Conservation (phyloP, 805 yeast species). For the Pichia scutulata region DNA sequence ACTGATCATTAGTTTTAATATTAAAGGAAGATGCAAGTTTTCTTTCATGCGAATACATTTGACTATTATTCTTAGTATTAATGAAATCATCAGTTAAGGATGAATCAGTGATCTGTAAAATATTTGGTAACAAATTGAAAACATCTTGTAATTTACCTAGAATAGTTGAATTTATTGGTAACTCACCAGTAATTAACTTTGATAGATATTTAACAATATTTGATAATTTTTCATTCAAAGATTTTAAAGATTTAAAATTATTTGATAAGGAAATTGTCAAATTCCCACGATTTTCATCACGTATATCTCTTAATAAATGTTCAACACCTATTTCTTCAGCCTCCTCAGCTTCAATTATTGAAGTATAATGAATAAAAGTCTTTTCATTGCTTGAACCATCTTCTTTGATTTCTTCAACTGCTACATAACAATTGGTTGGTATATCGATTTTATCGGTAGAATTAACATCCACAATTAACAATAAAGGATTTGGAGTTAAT, state of each 20-base stretch:
- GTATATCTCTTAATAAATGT: constrained; percentile 84
- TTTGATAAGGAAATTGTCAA: constrained; percentile 80
- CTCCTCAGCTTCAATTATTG: constrained; percentile 92
- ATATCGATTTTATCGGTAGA: constrained; percentile 73
- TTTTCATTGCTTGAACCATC: constrained; percentile 91
- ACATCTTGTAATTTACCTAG: constrained; percentile 91
- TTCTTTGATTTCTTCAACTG: constrained; percentile 91
- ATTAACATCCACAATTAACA: constrained; percentile 86
- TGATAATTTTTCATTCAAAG: constrained; percentile 68
- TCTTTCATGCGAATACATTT: constrained; percentile 13
- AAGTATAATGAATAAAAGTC: constrained; percentile 90
- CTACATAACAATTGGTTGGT: constrained; percentile 92
- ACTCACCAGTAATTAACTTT: constrained; percentile 57
- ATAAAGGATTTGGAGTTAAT: constrained; percentile 72
- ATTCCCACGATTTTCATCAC: constrained; percentile 95
- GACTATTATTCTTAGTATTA: constrained; percentile 7
- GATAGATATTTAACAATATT: constrained; percentile 74
- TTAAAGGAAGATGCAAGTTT: constrained; percentile 70
- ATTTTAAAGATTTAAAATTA: constrained; percentile 81
- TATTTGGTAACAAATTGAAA: constrained; percentile 84
- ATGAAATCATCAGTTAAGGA: neutral
- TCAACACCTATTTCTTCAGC: constrained; percentile 99
- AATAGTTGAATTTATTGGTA: constrained; percentile 86
- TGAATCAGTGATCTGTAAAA: constrained; percentile 31
- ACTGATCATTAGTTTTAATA: constrained; percentile 88